Evolutionary conservation across 1,284 basidiomycete genomes (phyloP).

Genomic region (Puccinia coronata): DNA sequence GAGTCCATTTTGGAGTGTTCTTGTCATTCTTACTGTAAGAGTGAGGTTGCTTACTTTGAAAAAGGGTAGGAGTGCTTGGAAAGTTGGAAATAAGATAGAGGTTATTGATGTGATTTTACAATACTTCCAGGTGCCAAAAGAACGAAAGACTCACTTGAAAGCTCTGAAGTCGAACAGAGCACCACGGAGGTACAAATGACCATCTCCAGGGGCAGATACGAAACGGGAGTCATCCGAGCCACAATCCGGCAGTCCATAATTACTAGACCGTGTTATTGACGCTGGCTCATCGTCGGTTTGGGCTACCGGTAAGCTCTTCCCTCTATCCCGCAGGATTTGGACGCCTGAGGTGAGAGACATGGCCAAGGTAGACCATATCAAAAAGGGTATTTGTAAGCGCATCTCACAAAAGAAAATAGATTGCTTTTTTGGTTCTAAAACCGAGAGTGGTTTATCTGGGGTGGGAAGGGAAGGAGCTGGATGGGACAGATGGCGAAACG

Average conservation of each 20-base stretch:
- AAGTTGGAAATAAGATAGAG: neutral
- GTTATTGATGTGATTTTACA: neutral
- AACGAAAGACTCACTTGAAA: constrained; percentile 31
- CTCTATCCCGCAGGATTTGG: neutral
- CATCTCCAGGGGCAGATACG: constrained; percentile 40
- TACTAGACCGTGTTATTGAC: neutral
- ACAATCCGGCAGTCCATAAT: neutral
- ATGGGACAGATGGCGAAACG: neutral
- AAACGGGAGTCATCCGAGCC: constrained; percentile 9
- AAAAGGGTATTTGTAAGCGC: constrained; percentile 8
- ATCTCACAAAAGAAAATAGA: neutral
- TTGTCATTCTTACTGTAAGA: neutral
- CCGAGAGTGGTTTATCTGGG: neutral
- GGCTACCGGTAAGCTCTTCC: neutral
- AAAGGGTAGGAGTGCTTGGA: constrained; percentile 2
- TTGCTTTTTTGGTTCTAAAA: neutral
- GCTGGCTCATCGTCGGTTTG: neutral
- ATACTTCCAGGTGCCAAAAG: neutral
- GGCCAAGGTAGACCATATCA: constrained; percentile 13
- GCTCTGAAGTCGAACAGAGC: constrained; percentile 42
- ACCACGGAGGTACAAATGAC: constrained; percentile 40
- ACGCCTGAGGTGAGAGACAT: neutral
- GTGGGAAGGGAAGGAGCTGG: neutral
- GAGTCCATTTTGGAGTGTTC: neutral
- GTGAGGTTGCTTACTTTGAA: constrained; percentile 6